Evolutionary conservation across 164 flowering plant species (phyloP).

Genomic region (Kalanchoe fedtschenkoi): DNA sequence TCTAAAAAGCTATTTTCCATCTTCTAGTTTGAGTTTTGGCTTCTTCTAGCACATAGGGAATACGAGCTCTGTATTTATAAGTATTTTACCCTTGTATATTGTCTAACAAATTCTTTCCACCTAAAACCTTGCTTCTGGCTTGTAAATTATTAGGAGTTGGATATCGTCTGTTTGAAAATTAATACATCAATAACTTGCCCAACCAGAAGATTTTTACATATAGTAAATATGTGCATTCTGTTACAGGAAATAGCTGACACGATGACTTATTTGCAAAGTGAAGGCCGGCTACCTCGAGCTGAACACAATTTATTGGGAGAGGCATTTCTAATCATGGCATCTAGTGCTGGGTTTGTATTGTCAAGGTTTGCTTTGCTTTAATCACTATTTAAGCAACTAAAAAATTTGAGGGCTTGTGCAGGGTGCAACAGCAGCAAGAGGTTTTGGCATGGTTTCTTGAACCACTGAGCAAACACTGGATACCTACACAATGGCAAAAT

Average conservation of each 20-base stretch:
- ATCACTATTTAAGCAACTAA: constrained; percentile 2
- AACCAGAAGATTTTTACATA: not conserved
- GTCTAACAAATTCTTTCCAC: too few relatives aligned
- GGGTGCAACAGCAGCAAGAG: constrained; percentile 88
- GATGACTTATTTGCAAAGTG: constrained; percentile 72
- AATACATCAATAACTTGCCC: not conserved
- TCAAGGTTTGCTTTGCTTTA: not conserved
- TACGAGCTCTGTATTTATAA: too few relatives aligned
- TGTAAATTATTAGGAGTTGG: too few relatives aligned
- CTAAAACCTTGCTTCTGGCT: too few relatives aligned
- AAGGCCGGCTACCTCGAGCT: constrained; percentile 74
- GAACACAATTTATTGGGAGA: constrained; percentile 94
- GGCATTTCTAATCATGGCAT: constrained; percentile 94
- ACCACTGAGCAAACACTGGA: constrained; percentile 88
- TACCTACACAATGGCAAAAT: constrained; percentile 74
- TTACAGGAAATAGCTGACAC: constrained; percentile 83
- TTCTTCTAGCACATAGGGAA: not conserved
- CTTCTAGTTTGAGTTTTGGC: not conserved
- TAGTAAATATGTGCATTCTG: constrained; percentile 4
- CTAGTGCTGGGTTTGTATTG: constrained; percentile 75
- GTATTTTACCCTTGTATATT: too few relatives aligned
- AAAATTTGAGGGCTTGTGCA: constrained; percentile 16
- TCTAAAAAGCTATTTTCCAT: not conserved
- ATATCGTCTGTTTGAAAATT: not conserved
- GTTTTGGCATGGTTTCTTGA: constrained; percentile 91